phyloP scores from a whole-genome alignment of 306 rosid species.

The Abrus pulchellus region DNA sequence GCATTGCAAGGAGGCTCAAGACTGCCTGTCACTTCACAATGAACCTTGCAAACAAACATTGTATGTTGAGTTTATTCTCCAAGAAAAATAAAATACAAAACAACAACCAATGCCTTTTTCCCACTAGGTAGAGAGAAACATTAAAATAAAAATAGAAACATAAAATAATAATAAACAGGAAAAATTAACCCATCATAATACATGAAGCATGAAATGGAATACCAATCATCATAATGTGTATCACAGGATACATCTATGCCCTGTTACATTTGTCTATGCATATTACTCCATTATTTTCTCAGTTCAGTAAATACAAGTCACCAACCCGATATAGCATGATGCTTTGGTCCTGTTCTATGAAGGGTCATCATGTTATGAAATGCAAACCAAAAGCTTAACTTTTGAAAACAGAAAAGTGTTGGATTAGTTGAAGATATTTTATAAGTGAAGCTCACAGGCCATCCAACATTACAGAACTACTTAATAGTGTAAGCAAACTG shows the following conservation, averaged over 20 bases:
- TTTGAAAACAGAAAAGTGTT: constrained; percentile 1
- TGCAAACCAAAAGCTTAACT: constrained; percentile 28
- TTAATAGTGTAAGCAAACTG: constrained; percentile 21
- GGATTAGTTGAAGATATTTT: constrained; percentile 31
- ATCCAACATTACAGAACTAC: constrained; percentile 33
- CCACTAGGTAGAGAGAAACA: background rate
- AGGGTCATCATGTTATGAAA: constrained; percentile 35
- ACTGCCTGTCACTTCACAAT: constrained; percentile 77
- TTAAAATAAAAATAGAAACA: constrained; percentile 1
- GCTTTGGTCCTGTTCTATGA: background rate
- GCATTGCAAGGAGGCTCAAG: constrained; percentile 88
- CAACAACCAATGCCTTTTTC: background rate
- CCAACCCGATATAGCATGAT: constrained; percentile 9
- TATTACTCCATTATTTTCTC: constrained; percentile 32
- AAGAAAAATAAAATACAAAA: constrained; percentile 16
- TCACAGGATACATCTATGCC: constrained; percentile 4
- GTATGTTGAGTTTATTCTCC: constrained; percentile 39
- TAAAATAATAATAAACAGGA: background rate
- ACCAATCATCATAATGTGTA: constrained; percentile 6
- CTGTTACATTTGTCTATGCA: constrained; percentile 10
- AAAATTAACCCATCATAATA: constrained; percentile 23
- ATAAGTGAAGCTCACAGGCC: constrained; percentile 7
- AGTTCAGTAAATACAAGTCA: background rate
- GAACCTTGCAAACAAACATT: constrained; percentile 59
- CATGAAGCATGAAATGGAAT: constrained; percentile 26